Base-by-base conservation (phyloP, 352 stramenopile genomes). In the Globisporangium solare region DNA sequence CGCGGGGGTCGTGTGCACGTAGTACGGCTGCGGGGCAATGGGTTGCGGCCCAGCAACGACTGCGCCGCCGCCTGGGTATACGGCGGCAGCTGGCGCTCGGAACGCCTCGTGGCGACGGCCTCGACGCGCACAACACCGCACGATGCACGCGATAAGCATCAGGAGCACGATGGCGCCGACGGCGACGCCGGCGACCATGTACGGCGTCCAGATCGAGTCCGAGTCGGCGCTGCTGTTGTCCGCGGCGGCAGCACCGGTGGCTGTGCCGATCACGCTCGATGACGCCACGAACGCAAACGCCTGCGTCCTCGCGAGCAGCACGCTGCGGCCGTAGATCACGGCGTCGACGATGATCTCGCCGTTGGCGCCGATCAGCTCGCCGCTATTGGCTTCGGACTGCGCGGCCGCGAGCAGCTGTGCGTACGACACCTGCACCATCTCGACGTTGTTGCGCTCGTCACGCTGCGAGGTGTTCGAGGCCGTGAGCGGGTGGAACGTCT, bases 361-460 rank as follows among this genome's bases (percentile, higher is more conserved):
- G n/a, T 71, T 48, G 1, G 68, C 47, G 15, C 73, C 70, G 39
- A 43, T 13, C 81, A 51, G 47, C 60, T 48, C 37, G 37, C 14
- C 35, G 41, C 67, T 65, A 13, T 69, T 70, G 21, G 46, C 46
- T 45, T 51, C 55, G 17, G n/a, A 52, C 11, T 48, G 47, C 21
- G 74, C 67, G 40, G 79, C 74, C 47, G 70, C 61, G 7, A 87
- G 43, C 20, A 93, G 66, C 24, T 88, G 68, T 47, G 67, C 54
- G 55, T 93, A 92, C 31, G 75, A 78, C 11, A 92, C 81, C 24
- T 82, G 68, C 18, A 93, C 83, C 79, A 93, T 88, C 57, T 93
- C 83, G 20, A 93, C 77, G 58, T 93, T 93, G 70, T 93, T 93
- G n/a, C 77, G 73, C 22, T 71, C 66, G 60, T 93, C 83, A 17